These are phyloP conservation scores for Lonicera japonica DNA, from an alignment of 129 eudicot genomes.

Conservation along the genomic window DNA sequence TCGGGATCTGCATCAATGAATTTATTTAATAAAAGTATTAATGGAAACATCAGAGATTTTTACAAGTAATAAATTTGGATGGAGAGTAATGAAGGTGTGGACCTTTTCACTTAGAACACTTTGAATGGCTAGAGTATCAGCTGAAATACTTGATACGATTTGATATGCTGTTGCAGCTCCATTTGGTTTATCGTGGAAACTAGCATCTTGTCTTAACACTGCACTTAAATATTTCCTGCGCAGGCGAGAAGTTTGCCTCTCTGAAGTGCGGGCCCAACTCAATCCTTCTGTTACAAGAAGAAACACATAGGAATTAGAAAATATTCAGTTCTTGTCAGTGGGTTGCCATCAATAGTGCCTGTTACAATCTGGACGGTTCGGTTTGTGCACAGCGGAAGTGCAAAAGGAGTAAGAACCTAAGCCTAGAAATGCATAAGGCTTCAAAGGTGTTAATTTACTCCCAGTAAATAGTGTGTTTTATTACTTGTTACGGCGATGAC, in stretches of 20 bases:
- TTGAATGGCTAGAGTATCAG: conserved; percentile 31
- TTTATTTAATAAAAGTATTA: not conserved
- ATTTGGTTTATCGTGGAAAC: conserved; percentile 25
- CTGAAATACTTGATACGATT: conserved; percentile 27
- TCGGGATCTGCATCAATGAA: conserved; percentile 26
- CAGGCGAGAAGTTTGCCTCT: conserved; percentile 33
- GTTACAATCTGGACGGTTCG: not conserved
- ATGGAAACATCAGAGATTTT: not conserved
- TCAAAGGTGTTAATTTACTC: not conserved
- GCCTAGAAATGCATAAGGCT: not conserved
- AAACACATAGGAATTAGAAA: not conserved
- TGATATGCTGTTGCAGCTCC: conserved; percentile 21
- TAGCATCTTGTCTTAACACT: conserved; percentile 33
- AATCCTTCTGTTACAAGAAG: conserved; percentile 23
- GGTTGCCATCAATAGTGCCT: not conserved
- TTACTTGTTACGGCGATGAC: not conserved
- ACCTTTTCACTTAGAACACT: conserved; percentile 35
- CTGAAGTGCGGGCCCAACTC: conserved; percentile 34
- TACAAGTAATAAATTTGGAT: not conserved
- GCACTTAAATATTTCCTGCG: conserved; percentile 28
- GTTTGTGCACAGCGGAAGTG: not conserved
- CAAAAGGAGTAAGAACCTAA: not conserved
- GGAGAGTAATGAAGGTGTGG: not conserved
- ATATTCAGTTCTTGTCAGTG: not conserved
- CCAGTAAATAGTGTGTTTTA: not conserved